A percentile compares a stretch with the other conserved stretches of the same genome.
phyloP scores from a whole-genome alignment of 306 rosid species.

The peach (Prunus persica) region Prunus_persica_NCBIv2 NC_034014.1:26490501-26491000 shows the following conservation, averaged over 20 bases:
- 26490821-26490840: conserved; percentile 51
- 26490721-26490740: neutral
- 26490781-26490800: conserved; percentile 88
- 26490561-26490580: neutral
- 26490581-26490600: neutral
- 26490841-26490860: conserved; percentile 45
- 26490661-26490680: neutral
- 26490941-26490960: conserved; percentile 26
- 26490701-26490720: too few species aligned
- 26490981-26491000: conserved; percentile 58
- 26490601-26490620: neutral
- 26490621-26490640: too few species aligned
- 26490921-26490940: conserved; percentile 15
- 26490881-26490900: conserved; percentile 27
- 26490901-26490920: conserved; percentile 25
- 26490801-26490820: conserved; percentile 77
- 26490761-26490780: conserved; percentile 95
- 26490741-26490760: neutral
- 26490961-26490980: conserved; percentile 36
- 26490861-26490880: conserved; percentile 31
- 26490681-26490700: neutral
- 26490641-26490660: neutral
- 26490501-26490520: neutral
- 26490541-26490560: neutral
- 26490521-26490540: neutral